Evolutionary conservation across 2,329 filamentous ascomycete genomes (phyloP).

Genomic region (Apiospora malaysiana): DNA sequence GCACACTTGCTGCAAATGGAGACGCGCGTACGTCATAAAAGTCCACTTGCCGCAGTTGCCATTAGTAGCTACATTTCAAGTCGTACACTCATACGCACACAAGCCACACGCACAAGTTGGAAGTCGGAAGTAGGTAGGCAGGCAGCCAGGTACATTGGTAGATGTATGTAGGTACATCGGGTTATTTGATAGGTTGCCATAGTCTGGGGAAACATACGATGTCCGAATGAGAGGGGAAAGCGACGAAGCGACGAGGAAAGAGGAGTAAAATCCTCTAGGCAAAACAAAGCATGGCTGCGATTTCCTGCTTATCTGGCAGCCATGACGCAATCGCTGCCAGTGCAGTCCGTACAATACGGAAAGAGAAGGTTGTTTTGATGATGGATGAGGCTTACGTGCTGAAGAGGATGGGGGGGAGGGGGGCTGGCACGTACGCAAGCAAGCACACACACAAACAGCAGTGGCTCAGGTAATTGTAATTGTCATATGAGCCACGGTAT

Average conservation of each 20-base stretch:
- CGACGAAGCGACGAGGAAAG: neutral
- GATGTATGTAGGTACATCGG: too few species aligned
- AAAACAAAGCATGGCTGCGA: neutral
- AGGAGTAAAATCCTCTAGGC: neutral
- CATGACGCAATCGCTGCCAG: constrained; percentile 10
- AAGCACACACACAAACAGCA: neutral
- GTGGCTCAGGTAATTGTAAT: constrained; percentile 7
- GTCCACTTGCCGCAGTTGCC: constrained; percentile 17
- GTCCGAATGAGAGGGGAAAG: neutral
- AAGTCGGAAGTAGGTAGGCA: too few species aligned
- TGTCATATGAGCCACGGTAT: constrained; percentile 12
- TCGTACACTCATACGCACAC: neutral
- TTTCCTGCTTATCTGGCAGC: neutral
- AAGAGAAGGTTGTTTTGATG: neutral
- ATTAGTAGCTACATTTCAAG: neutral
- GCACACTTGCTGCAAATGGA: neutral
- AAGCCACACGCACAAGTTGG: neutral
- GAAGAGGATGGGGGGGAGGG: neutral
- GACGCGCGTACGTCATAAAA: constrained; percentile 17
- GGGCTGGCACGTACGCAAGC: neutral
- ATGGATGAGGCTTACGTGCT: constrained; percentile 6
- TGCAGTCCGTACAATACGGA: neutral
- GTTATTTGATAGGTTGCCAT: neutral
- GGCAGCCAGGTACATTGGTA: too few species aligned
- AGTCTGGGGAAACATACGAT: constrained; percentile 18